phyloP scores from a whole-genome alignment of 2,329 filamentous ascomycete species.

The Magnaporthiopsis rhizophila region DNA sequence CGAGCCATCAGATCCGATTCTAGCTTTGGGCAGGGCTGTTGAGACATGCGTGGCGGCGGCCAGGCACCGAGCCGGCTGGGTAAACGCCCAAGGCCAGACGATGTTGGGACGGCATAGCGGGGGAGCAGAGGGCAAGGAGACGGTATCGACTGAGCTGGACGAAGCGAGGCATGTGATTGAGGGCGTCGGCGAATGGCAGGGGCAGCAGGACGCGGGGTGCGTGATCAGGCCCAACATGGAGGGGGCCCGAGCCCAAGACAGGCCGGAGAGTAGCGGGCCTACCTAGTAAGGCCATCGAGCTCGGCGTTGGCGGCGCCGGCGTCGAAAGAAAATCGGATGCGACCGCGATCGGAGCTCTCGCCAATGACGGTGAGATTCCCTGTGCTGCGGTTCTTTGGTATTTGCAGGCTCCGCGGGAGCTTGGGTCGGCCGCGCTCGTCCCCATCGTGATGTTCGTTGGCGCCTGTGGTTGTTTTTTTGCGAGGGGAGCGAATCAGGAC shows the following conservation, averaged over 20 bases:
- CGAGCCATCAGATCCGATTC: background rate
- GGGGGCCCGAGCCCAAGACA: constrained; percentile 9
- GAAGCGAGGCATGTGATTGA: constrained; percentile 4
- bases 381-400: constrained; percentile 60
- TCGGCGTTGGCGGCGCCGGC: constrained; percentile 52
- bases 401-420: constrained; percentile 37
- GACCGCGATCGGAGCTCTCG: constrained; percentile 48
- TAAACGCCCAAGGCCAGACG: background rate
- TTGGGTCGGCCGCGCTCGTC: constrained; percentile 35
- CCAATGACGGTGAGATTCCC: constrained; percentile 46
- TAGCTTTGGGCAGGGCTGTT: background rate
- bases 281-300: constrained; percentile 70
- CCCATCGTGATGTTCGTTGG: constrained; percentile 28
- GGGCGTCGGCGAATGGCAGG: background rate
- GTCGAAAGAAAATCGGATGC: constrained; percentile 71
- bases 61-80: background rate
- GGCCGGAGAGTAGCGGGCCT: constrained; percentile 24
- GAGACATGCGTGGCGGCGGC: no score
- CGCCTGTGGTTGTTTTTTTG: constrained; percentile 22
- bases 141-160: background rate
- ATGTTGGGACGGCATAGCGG: background rate
- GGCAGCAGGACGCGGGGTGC: background rate
- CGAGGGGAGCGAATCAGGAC: constrained; percentile 4
- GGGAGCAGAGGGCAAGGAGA: background rate
- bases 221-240: background rate